These are phyloP conservation scores for Cyberlindnera suaveolens DNA, from an alignment of 805 yeast genomes.

Conservation along the genomic window DNA sequence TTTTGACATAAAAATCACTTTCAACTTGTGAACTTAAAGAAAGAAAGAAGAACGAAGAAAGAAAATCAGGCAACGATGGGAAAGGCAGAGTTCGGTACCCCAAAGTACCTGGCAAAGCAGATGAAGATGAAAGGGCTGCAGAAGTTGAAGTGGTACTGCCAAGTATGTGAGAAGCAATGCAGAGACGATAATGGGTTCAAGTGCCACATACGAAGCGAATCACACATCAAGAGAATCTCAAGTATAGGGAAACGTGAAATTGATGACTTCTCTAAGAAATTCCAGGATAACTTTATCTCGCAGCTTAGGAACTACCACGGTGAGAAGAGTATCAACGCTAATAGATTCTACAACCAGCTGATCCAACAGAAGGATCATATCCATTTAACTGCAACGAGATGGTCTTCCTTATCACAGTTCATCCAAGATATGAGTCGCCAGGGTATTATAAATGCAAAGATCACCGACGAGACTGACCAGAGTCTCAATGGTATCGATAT, in stretches of 20 bases:
- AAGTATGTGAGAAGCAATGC: constrained; percentile 87
- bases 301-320: constrained; percentile 69
- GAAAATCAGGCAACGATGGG: constrained; percentile 32
- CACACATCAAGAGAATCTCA: constrained; percentile 58
- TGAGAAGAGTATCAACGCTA: constrained; percentile 70
- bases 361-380: constrained; percentile 78
- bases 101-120: constrained; percentile 68
- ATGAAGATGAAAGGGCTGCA: constrained; percentile 83
- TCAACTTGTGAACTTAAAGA: neutral
- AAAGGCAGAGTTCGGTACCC: constrained; percentile 55
- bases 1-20: neutral
- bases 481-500: constrained; percentile 36
- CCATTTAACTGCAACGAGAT: constrained; percentile 86
- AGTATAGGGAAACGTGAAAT: constrained; percentile 43
- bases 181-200: constrained; percentile 94
- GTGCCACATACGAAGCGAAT: constrained; percentile 78
- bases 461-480: constrained; percentile 25
- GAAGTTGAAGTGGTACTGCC: constrained; percentile 83
- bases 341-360: constrained; percentile 85
- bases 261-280: constrained; percentile 51
- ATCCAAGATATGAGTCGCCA: constrained; percentile 50
- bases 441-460: constrained; percentile 49
- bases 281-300: constrained; percentile 57
- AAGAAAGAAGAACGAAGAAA: neutral
- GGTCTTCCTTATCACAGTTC: constrained; percentile 66